Base-by-base conservation (phyloP, 202 grass and related monocot genomes). In the Carex sylvatica region DNA sequence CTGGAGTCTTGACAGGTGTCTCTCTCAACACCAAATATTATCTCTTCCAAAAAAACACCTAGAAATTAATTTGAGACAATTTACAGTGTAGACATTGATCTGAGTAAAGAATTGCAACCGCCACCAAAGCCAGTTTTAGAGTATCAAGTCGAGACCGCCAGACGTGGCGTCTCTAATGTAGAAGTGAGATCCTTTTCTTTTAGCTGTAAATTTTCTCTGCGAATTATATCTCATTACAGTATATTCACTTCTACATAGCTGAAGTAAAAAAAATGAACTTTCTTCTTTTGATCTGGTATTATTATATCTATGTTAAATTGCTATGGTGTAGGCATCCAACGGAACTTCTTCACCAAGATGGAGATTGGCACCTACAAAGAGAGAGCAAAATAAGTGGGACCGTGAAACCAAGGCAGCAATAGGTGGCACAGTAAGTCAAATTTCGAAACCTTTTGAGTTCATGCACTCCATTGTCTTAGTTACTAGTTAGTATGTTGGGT, bases 31-130 rank as follows among this genome's bases (percentile, higher is more conserved):
- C 69, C 68, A 19, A 65, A 20, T 74, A 42, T 60, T 72, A 56
- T 64, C 84, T 30, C 8, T 75, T 58, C 46, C 44, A 35, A 54
- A 68, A 19, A 59, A 60, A 22, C 23, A 53, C 40, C 61, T 82
- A 73, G 12, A 73, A 78, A 75, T 16, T 82, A 30, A 64, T 56
- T 76, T 82, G 20, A 68, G 58, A 26, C 6, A 38, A 62, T 49
- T 87, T 89, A 58, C 77, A 99, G 96, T 49, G 74, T 99, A 68
- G 93, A 99, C 46, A 86, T 95, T 84, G 96, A 99, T 86, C 85
- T 99, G 80, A 99, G 92, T 82, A 89, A 95, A 78, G 96, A 99
- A 88, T 91, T 99, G 89, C 83, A 70, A 84, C 87, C 75, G n/a
- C 92, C 92, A 15, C 77, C 86, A 52, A 91, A 87, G 86, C 89